These are phyloP conservation scores for Phanerodontia chrysosporium DNA, from an alignment of 768 basidiomycete genomes.

Conservation along the genomic window DNA sequence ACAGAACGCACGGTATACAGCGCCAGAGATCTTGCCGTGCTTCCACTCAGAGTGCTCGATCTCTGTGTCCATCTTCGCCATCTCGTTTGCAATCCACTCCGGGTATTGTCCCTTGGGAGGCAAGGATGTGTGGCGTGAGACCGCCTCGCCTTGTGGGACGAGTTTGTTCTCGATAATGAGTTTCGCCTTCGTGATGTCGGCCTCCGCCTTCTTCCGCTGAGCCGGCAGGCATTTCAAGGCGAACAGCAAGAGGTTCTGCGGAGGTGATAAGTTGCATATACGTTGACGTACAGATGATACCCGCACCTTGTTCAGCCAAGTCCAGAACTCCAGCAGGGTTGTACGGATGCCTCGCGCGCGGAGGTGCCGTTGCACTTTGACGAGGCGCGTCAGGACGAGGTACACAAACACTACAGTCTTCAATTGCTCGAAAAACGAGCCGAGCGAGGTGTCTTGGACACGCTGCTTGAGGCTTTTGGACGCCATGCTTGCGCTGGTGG, in stretches of 20 bases:
- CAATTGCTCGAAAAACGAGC: conserved; percentile 34
- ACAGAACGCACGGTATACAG: conserved; percentile 70
- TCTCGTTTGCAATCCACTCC: conserved; percentile 75
- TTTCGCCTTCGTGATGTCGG: conserved; percentile 61
- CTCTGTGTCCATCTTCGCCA: conserved; percentile 74
- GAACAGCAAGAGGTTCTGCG: conserved; percentile 51
- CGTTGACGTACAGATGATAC: conserved; percentile 13
- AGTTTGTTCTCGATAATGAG: conserved; percentile 64
- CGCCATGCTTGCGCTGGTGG: neutral
- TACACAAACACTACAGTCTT: conserved; percentile 60
- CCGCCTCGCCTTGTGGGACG: conserved; percentile 56
- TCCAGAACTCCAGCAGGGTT: conserved; percentile 49
- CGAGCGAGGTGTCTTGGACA: neutral
- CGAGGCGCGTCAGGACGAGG: conserved; percentile 43
- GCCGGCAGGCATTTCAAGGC: conserved; percentile 54
- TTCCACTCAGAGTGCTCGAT: conserved; percentile 52
- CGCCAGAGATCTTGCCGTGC: conserved; percentile 75
- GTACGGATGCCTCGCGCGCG: conserved; percentile 54
- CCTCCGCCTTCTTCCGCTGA: conserved; percentile 52
- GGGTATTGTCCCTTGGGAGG: conserved; percentile 59
- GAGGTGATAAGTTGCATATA: neutral
- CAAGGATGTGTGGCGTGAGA: conserved; percentile 62
- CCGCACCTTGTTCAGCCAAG: conserved; percentile 48
- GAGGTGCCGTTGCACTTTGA: conserved; percentile 58
- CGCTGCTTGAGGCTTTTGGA: neutral